Evolutionary conservation across 2,329 filamentous ascomycete genomes (phyloP).

Genomic region (Nemania abortiva): DNA sequence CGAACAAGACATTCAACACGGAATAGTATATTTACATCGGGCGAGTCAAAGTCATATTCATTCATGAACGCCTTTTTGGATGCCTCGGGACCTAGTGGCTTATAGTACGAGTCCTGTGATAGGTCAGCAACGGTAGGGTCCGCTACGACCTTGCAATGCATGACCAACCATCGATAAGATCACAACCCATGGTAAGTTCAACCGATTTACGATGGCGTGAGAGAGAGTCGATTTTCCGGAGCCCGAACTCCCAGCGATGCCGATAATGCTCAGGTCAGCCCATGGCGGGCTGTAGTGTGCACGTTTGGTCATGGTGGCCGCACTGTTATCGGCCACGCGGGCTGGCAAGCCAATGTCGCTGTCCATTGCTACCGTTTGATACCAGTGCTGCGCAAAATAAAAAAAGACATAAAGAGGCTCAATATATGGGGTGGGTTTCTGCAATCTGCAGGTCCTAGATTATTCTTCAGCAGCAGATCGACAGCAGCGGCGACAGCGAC

Average conservation of each 20-base stretch:
- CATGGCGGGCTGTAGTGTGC: conserved; percentile 93
- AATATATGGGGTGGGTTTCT: conserved; percentile 10
- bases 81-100: conserved; percentile 82
- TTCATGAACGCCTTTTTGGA: conserved; percentile 86
- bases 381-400: conserved; percentile 28
- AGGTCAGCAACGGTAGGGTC: conserved; percentile 38
- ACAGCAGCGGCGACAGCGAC: background rate
- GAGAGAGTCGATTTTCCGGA: conserved; percentile 96
- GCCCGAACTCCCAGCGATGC: conserved; percentile 93
- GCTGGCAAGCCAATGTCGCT: conserved; percentile 45
- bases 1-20: conserved; percentile 18
- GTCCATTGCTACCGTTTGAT: conserved; percentile 46
- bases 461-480: conserved; percentile 14
- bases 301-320: conserved; percentile 64
- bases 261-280: conserved; percentile 96
- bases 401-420: conserved; percentile 30
- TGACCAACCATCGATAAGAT: conserved; percentile 89
- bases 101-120: conserved; percentile 93
- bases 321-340: conserved; percentile 50
- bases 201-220: conserved; percentile 86
- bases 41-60: conserved; percentile 96
- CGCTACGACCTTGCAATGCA: conserved; percentile 36
- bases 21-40: conserved; percentile 65
- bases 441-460: conserved; percentile 15
- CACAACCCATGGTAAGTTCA: conserved; percentile 97